Evolutionary conservation across 257 asterid genomes (phyloP).

Genomic region (Penstemon davidsonii): DNA sequence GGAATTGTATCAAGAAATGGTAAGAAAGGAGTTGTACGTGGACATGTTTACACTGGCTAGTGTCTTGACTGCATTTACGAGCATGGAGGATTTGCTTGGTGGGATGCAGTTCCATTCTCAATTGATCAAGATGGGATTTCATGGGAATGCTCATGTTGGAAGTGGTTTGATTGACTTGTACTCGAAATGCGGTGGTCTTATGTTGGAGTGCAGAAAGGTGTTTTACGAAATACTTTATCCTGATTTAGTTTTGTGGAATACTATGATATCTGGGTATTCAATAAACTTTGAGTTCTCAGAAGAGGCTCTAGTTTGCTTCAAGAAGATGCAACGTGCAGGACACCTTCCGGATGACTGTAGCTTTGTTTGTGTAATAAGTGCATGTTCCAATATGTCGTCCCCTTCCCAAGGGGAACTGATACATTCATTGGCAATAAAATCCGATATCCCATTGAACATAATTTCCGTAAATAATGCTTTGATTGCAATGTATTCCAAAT

Average conservation of each 20-base stretch:
- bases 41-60: constrained; percentile 81
- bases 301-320: constrained; percentile 64
- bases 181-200: constrained; percentile 49
- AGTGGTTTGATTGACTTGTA: constrained; percentile 75
- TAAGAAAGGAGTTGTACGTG: constrained; percentile 36
- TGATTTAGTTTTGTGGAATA: constrained; percentile 74
- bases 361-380: constrained; percentile 61
- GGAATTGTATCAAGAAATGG: constrained; percentile 64
- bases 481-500: constrained; percentile 71
- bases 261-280: constrained; percentile 76
- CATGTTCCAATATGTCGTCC: constrained; percentile 56
- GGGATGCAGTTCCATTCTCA: constrained; percentile 71
- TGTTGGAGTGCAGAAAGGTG: constrained; percentile 45
- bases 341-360: constrained; percentile 72
- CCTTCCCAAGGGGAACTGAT: constrained; percentile 75
- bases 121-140: constrained; percentile 61
- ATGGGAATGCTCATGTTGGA: constrained; percentile 57
- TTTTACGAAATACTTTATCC: constrained; percentile 54
- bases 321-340: constrained; percentile 58
- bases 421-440: constrained; percentile 61
- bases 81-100: constrained; percentile 61
- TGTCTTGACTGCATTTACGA: constrained; percentile 64
- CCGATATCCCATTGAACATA: constrained; percentile 46
- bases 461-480: constrained; percentile 65
- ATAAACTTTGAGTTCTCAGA: constrained; percentile 51